Evolutionary conservation across 1,139 yeast genomes (phyloP).

Genomic region (Sugiyamaella grinbergsii): DNA sequence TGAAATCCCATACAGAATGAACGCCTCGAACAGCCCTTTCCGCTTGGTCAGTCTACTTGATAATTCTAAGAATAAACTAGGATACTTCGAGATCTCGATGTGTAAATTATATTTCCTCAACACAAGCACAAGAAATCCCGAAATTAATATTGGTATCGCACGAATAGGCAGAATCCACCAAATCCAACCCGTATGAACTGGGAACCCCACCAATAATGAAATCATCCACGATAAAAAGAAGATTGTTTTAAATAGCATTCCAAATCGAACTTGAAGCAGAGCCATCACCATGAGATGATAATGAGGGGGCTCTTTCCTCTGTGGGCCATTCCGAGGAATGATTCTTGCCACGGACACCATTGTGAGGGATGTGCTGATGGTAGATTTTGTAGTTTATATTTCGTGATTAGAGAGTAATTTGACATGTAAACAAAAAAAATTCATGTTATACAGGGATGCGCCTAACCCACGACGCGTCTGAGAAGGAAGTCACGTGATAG

Average conservation of each 20-base stretch:
- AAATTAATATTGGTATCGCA: slow-evolving; percentile 30
- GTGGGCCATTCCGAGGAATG: slow-evolving; percentile 11
- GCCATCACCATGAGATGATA: slow-evolving; percentile 36
- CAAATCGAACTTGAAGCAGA: slow-evolving; percentile 38
- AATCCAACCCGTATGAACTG: slow-evolving; percentile 28
- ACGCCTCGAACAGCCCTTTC: slow-evolving; percentile 45
- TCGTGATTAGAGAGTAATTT: not conserved
- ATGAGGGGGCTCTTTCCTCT: slow-evolving; percentile 26
- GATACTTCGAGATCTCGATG: slow-evolving; percentile 24
- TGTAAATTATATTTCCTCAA: slow-evolving; percentile 37
- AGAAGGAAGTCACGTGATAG: slow-evolving; percentile 3
- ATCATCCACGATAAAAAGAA: slow-evolving; percentile 28
- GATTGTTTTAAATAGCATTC: slow-evolving; percentile 34
- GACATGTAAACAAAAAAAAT: slow-evolving; percentile 15
- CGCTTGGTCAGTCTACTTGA: slow-evolving; percentile 51
- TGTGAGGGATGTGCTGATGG: not conserved
- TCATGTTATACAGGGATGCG: not conserved
- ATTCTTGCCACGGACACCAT: slow-evolving; percentile 18
- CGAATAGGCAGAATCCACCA: slow-evolving; percentile 36
- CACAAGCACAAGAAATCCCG: slow-evolving; percentile 35
- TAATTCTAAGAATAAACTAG: slow-evolving; percentile 36
- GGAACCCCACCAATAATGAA: slow-evolving; percentile 27
- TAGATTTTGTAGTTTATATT: not conserved
- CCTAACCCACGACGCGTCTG: slow-evolving; percentile 14
- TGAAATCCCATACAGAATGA: slow-evolving; percentile 47